phyloP scores from a whole-genome alignment of 176 grass and related monocot genomes.

The Hyparrhenia diplandra region DNA sequence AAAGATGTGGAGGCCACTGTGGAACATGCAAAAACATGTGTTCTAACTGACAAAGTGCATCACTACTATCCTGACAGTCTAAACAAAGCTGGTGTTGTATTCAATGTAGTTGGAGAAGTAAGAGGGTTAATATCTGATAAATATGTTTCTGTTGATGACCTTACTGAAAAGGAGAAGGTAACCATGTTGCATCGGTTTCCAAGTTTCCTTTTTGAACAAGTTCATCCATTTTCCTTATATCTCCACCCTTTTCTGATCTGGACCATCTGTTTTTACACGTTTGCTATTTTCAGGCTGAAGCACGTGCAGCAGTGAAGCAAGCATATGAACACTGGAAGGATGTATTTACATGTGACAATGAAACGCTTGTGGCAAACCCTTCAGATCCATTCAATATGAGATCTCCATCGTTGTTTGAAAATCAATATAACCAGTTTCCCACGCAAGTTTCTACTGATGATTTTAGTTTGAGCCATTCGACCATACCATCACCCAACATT shows the following conservation, averaged over 20 bases:
- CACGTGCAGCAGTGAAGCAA: constrained; percentile 49
- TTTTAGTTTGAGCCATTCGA: constrained; percentile 48
- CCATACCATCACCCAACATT: constrained; percentile 51
- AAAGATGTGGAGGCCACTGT: constrained; percentile 81
- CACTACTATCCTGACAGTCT: constrained; percentile 51
- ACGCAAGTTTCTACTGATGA: constrained; percentile 28
- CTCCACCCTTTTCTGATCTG: not conserved
- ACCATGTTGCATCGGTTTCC: not conserved
- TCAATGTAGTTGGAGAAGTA: constrained; percentile 73
- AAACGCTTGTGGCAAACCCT: constrained; percentile 28
- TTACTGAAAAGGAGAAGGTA: constrained; percentile 71
- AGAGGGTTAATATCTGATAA: constrained; percentile 57
- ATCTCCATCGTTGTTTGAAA: constrained; percentile 34
- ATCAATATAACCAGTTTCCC: constrained; percentile 43
- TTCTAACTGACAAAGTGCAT: constrained; percentile 55
- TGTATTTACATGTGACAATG: constrained; percentile 47
- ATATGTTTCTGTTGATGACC: constrained; percentile 48
- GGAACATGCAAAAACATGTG: constrained; percentile 75
- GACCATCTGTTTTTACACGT: constrained; percentile 1
- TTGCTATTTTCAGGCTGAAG: constrained; percentile 56
- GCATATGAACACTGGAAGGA: constrained; percentile 73
- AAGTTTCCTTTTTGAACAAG: not conserved
- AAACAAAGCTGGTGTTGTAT: constrained; percentile 62
- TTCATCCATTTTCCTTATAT: not conserved
- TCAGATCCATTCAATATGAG: constrained; percentile 30